Evolutionary conservation across 2,329 filamentous ascomycete species (phyloP), one percentile per base, ranked within the genome.

Genomic region (Aureobasidium sp.): DNA sequence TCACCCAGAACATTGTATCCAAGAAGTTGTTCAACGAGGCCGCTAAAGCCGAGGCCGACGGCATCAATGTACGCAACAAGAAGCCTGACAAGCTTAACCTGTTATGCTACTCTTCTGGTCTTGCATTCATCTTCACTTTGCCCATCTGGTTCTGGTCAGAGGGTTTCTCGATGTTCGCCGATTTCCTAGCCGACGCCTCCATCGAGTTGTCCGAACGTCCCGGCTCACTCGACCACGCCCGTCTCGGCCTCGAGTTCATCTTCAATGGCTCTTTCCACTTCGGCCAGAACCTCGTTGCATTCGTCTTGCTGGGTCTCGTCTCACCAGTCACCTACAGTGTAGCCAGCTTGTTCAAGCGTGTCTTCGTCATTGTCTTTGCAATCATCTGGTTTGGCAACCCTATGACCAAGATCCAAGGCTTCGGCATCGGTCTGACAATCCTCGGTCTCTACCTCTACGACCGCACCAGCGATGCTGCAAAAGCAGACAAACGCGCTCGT

Each of bases 211-310:
- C 88, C 13, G 87, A 89, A 68, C 88, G 90, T 66, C 87, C 92
- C 64, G 90, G 88, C 29, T 85, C 90, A 2, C 76, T 85, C 61
- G 84, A 86, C 64, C 84, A 87, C 69, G 83, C 83, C 53, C 77
- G 80, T 9, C 75, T 88, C 8, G 73, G 80, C 1, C 70, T 95
- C n/a, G 94, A 99, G 72, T 97, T 96, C 73, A 74, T 97, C 57
- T 97, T 99, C 81, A 99, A 99, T 74, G 94, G 94, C 61, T 87
- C 91, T 4, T 97, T 96, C 72, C 94, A 99, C 75, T 99, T 97
- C 74, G 90, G 86, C 17, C 94, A 99, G 71, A 97, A 96, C 71
- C 95, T 99, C 59, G 83, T 99, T 61, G 94, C 94, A 0, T 99
- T 99, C 72, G 81, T 96, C 26, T 81, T 99, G 6, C 80, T 99